Evolutionary conservation across 139 green algal species (phyloP), one percentile per base, ranked within the genome.

Genomic region (Chlamydomonas eustigma): DNA sequence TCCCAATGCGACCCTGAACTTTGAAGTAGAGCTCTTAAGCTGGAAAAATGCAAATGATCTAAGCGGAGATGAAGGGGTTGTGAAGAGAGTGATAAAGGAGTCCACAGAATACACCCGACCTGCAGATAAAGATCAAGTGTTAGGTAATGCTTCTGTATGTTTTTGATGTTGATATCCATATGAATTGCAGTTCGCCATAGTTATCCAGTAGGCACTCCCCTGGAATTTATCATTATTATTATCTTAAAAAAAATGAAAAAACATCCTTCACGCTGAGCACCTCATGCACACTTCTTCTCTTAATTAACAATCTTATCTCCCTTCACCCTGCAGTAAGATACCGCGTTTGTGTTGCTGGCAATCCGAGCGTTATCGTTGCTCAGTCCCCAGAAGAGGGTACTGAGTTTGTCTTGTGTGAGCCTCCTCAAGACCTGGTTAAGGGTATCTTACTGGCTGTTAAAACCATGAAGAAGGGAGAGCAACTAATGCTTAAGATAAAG

Each of bases 11-110:
- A 98, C 96, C 2, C 88, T 99, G n/a, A 71, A 92, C 12, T 99
- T 99, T 77, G 95, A 98, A 78, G 92, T 86, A 24, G 92, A 97
- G 81, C 77, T 98, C 70, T 74, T 97, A 51, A 83, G 74, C 33
- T 98, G 94, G 94, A 90, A 91, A 78, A 95, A 84, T 37, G 78
- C 92, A 3, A 95, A 94, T 78, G 93, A 98, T 78, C 88, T 97
- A 31, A 52, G 4, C 50, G 90, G 75, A 28, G 91, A 95, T 64
- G 92, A 88, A 38, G 90, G 90, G 37, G 81, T 97, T 32, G 90
- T 97, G 77, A 95, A 95, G 81, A 89, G 77, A 8, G 69, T 89
- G 2, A 3, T 85, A 0, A 22, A 52, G 34, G 70, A 78, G 2
- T 90, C 83, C 1, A 35, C 58, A 18, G 58, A 35, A 28, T 95